phyloP scores from a whole-genome alignment of 2,329 filamentous ascomycete species.

The Aspergillus latus region DNA sequence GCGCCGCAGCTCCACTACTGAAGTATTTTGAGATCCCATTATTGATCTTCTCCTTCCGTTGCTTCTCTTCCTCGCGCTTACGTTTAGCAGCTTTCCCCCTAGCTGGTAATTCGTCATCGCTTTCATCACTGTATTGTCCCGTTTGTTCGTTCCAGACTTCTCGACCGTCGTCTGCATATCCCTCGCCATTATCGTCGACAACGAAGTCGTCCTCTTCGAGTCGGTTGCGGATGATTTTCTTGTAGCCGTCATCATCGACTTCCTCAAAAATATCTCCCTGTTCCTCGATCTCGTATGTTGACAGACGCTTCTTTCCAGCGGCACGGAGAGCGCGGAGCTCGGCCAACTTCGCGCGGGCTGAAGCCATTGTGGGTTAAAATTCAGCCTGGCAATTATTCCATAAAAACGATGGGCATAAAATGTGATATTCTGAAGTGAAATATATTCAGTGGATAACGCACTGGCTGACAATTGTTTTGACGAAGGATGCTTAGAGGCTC shows the following conservation, averaged over 20 bases:
- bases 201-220: constrained; percentile 96
- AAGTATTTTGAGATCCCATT: constrained; percentile 95
- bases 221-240: constrained; percentile 86
- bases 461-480: constrained; percentile 10
- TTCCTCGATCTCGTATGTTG: constrained; percentile 82
- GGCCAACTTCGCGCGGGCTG: constrained; percentile 49
- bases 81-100: constrained; percentile 71
- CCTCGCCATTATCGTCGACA: constrained; percentile 95
- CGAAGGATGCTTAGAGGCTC: constrained; percentile 14
- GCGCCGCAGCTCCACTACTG: constrained; percentile 66
- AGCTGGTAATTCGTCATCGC: constrained; percentile 70
- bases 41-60: constrained; percentile 82
- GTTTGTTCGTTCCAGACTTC: constrained; percentile 84
- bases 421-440: neutral
- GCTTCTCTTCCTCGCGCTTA: constrained; percentile 81
- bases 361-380: constrained; percentile 29
- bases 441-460: constrained; percentile 11
- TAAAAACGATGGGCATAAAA: neutral
- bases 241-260: constrained; percentile 95
- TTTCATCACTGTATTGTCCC: constrained; percentile 56
- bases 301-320: constrained; percentile 86
- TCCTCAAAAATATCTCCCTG: constrained; percentile 88
- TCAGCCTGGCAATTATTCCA: neutral
- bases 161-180: constrained; percentile 91
- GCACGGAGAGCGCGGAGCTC: constrained; percentile 82